Base-by-base conservation (phyloP, 1,139 yeast genomes). In the Geotrichum histeridarum region DNA sequence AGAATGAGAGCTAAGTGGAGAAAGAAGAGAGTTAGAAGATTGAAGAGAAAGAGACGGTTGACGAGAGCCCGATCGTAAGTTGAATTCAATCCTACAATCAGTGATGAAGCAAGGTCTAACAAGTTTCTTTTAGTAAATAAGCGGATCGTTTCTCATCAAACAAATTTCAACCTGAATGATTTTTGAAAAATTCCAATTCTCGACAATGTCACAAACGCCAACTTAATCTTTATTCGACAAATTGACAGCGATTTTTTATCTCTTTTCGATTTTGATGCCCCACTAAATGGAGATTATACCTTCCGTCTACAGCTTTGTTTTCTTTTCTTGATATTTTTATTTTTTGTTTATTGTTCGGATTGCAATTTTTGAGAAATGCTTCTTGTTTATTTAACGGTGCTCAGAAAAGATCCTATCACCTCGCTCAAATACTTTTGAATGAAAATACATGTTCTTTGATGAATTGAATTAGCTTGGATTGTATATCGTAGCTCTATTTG, bases 31-130 rank as follows among this genome's bases (percentile, higher is more conserved):
- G 95, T 86, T 80, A 89, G 97, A 88, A 88, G 96, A 88, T 88
- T 90, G 76, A 90, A 90, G 86, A 87, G 96, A 85, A 90, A 90
- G 95, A 86, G 97, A 86, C 95, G 97, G 95, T 89, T 89, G 95
- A 96, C 90, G 73, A 87, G 97, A 87, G 97, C 97, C 79, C 88
- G 97, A 88, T 65, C 70, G 67, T 61, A 53, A 59, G 64, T 60
- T 36, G 11, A 8, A 4, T n/a, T 35, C 27, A 22, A 17, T 37
- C 17, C 17, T 37, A 17, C n/a, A 37, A 12, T 37, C 6, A 2
- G 4, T 33, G n/a, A 33, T 33, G 37, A 11, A 33, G 2, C 37
- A 33, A n/a, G 11, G 14, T n/a, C 44, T 47, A 42, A 42, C 36
- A 35, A 8, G 12, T 18, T 17, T 8, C 14, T 30, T 36, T 9